These are phyloP conservation scores for Pleurotus cornucopiae DNA, from an alignment of 768 basidiomycete genomes.

Conservation along the genomic window DNA sequence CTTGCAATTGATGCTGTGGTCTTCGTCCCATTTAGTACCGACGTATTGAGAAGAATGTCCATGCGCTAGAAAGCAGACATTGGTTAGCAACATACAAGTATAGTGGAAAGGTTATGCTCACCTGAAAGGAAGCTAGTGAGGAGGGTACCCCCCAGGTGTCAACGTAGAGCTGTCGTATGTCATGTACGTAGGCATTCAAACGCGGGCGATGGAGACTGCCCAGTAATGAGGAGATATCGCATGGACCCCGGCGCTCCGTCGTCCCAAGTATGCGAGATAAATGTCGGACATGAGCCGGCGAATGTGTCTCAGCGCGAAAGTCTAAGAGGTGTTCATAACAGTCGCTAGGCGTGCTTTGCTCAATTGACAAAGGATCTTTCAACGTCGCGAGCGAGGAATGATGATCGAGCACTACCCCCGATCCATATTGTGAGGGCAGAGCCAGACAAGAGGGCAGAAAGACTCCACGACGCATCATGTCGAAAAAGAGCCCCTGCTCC, in stretches of 20 bases:
- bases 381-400: constrained; percentile 41
- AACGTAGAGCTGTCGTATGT: background rate
- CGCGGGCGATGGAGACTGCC: background rate
- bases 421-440: constrained; percentile 20
- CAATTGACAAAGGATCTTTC: constrained; percentile 24
- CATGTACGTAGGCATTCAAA: background rate
- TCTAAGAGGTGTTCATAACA: constrained; percentile 21
- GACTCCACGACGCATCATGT: constrained; percentile 33
- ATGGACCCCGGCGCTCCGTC: background rate
- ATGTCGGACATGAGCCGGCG: constrained; percentile 25
- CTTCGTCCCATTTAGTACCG: background rate
- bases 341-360: background rate
- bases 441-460: background rate
- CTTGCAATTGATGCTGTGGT: background rate
- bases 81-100: background rate
- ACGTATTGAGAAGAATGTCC: background rate
- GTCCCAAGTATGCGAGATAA: constrained; percentile 12
- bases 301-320: constrained; percentile 32
- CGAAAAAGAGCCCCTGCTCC: constrained; percentile 22
- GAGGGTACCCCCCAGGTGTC: background rate
- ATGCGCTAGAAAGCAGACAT: background rate
- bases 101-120: background rate
- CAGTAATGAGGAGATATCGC: background rate
- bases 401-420: constrained; percentile 42
- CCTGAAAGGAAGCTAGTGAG: background rate